phyloP scores from a whole-genome alignment of 192 early-diverging fungal species.

The Piromyces finnis region DNA sequence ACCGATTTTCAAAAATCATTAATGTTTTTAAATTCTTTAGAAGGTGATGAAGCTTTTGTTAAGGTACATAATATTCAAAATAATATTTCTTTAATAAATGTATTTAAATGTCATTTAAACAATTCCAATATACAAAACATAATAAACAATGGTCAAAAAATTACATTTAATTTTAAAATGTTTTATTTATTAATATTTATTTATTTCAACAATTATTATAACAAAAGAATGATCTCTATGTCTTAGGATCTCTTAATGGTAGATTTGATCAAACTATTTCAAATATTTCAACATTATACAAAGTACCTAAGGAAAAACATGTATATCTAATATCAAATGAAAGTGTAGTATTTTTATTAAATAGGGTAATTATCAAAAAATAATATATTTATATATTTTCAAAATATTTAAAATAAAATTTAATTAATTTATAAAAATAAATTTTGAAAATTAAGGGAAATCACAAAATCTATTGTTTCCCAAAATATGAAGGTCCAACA shows the following conservation, averaged over 20 bases:
- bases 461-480: slow-evolving; percentile 42
- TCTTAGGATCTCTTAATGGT: slow-evolving; percentile 63
- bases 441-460: slow-evolving; percentile 21
- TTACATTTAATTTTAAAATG: no score
- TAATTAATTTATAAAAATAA: neutral
- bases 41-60: neutral
- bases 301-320: slow-evolving; percentile 24
- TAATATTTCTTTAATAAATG: no score
- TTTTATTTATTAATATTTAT: no score
- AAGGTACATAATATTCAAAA: no score
- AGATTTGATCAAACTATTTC: slow-evolving; percentile 80
- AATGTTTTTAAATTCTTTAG: neutral
- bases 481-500: slow-evolving; percentile 55
- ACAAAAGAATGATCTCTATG: slow-evolving; percentile 42
- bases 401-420: no score
- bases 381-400: no score
- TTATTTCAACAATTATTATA: neutral
- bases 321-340: slow-evolving; percentile 51
- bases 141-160: no score
- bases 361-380: slow-evolving; percentile 20
- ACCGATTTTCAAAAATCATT: neutral
- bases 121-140: no score
- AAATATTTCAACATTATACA: slow-evolving; percentile 52
- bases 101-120: no score
- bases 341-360: slow-evolving; percentile 52